Percentiles rank a stretch among this genome's conserved stretches.
Evolutionary conservation across 1,284 basidiomycete species (phyloP).

Genomic region (Vanrija humicola): DNA sequence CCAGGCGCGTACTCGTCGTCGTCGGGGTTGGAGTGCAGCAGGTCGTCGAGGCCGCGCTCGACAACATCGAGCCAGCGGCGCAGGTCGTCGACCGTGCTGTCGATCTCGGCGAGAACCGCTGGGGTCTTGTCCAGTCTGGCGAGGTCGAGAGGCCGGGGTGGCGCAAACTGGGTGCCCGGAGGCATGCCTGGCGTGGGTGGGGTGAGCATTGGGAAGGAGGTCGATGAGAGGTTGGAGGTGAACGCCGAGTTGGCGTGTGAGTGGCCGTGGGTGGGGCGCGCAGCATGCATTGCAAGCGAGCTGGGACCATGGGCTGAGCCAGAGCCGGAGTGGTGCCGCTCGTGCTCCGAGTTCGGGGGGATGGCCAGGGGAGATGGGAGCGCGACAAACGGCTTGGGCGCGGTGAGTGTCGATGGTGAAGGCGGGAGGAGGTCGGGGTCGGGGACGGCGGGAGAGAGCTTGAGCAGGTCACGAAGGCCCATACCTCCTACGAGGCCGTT

Average conservation of each 20-base stretch:
- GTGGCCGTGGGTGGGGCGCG: neutral
- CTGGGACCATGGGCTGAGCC: constrained; percentile 21
- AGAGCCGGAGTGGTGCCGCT: neutral
- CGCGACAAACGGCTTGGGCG: constrained; percentile 44
- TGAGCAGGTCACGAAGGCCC: constrained; percentile 43
- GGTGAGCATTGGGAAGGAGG: neutral
- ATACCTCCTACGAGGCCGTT: constrained; percentile 17
- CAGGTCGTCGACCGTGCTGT: constrained; percentile 72
- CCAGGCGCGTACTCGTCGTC: constrained; percentile 2
- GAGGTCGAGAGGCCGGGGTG: constrained; percentile 12
- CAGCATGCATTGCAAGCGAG: constrained; percentile 8
- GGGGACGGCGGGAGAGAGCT: constrained; percentile 41
- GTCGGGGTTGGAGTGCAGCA: constrained; percentile 50
- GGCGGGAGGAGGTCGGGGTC: constrained; percentile 65
- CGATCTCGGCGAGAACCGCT: constrained; percentile 61
- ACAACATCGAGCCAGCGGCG: constrained; percentile 74
- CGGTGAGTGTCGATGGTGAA: constrained; percentile 59
- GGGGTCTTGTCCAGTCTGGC: constrained; percentile 3
- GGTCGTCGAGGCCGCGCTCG: constrained; percentile 62
- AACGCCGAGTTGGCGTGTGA: neutral
- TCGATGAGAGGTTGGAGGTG: neutral
- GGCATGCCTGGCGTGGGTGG: neutral
- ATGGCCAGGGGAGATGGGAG: constrained; percentile 53
- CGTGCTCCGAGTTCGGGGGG: constrained; percentile 23
- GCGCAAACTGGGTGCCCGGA: neutral